phyloP scores from a whole-genome alignment of 768 basidiomycete genomes.

The Russula sp. region DNA sequence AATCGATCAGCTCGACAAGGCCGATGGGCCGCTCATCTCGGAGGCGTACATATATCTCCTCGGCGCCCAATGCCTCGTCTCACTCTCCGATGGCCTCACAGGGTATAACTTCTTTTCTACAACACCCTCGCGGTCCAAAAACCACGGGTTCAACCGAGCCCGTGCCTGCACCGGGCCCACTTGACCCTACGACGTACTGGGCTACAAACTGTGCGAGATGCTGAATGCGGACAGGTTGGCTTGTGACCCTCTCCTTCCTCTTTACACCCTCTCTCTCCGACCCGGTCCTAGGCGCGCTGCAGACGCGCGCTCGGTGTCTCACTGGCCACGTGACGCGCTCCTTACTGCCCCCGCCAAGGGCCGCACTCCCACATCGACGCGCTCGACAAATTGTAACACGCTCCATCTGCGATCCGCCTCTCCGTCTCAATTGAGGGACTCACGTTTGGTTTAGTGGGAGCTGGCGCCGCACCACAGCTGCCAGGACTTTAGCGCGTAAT shows the following conservation, averaged over 20 bases:
- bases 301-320: too few species aligned
- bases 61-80: slow-evolving; percentile 81
- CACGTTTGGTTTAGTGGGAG: too few species aligned
- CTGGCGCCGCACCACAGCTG: slow-evolving; percentile 43
- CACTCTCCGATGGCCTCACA: slow-evolving; percentile 83
- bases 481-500: too few species aligned
- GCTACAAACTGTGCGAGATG: slow-evolving; percentile 75
- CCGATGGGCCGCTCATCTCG: slow-evolving; percentile 89
- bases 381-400: too few species aligned
- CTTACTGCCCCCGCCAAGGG: too few species aligned
- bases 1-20: slow-evolving; percentile 95
- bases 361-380: too few species aligned
- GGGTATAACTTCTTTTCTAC: slow-evolving; percentile 67
- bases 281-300: too few species aligned
- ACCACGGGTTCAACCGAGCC: slow-evolving; percentile 59
- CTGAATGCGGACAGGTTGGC: slow-evolving; percentile 65
- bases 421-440: too few species aligned
- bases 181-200: slow-evolving; percentile 56
- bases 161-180: slow-evolving; percentile 62
- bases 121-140: slow-evolving; percentile 62
- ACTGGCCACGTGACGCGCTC: too few species aligned
- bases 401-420: too few species aligned
- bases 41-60: slow-evolving; percentile 93
- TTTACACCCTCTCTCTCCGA: slow-evolving; percentile 94
- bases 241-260: slow-evolving; percentile 87